phyloP scores from a whole-genome alignment of 306 rosid species.

The Rubus parviflorus region DNA sequence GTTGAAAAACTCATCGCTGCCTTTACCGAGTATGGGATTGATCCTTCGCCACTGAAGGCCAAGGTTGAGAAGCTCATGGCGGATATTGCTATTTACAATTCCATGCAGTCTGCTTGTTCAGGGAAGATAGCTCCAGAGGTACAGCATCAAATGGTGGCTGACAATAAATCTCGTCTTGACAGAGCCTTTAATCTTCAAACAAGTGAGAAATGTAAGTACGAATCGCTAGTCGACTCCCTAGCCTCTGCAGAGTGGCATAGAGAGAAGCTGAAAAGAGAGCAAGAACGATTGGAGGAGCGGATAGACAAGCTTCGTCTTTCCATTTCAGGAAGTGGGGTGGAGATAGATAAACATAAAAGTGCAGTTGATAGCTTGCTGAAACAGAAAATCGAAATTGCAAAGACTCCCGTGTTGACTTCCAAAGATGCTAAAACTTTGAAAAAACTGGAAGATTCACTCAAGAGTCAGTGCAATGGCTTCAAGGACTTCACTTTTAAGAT shows the following conservation, averaged over 20 bases:
- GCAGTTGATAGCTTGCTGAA: background rate
- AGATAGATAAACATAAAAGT: background rate
- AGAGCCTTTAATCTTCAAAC: constrained; percentile 1
- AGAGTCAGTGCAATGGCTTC: background rate
- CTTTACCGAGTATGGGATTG: constrained; percentile 1
- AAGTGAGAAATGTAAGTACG: background rate
- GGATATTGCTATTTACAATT: background rate
- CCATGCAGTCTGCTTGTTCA: background rate
- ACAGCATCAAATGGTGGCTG: background rate
- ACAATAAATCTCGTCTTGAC: constrained; percentile 1
- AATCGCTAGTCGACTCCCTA: background rate
- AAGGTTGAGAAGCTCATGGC: background rate
- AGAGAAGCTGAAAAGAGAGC: constrained; percentile 11
- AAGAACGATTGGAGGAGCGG: constrained; percentile 1
- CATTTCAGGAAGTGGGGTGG: background rate
- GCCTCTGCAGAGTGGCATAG: background rate
- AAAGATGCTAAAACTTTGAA: background rate
- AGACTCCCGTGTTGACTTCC: background rate
- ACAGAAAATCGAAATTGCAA: constrained; percentile 1
- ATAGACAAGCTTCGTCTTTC: background rate
- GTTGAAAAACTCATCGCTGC: background rate
- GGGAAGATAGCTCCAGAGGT: background rate
- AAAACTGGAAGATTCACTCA: constrained; percentile 3
- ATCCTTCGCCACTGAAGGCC: background rate
- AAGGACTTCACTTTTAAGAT: background rate